Conservation (phyloP, 1,139 yeast genomes). For the Geotrichum cucujoidarum region DNA sequence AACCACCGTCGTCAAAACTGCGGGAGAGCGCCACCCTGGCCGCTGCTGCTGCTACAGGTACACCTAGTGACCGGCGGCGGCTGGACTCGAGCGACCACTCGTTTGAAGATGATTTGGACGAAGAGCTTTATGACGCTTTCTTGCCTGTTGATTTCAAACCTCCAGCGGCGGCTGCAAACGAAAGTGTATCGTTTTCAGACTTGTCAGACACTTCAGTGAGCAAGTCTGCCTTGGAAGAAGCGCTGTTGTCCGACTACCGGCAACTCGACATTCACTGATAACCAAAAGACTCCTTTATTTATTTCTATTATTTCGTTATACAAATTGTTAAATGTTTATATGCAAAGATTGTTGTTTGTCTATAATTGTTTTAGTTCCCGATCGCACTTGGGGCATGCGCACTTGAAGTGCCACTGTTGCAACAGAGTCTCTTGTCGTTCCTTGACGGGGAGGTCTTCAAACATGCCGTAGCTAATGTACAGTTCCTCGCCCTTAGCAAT, state of each 20-base stretch:
- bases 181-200: conserved; percentile 23
- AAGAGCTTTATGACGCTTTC: conserved; percentile 15
- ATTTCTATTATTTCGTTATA: background rate
- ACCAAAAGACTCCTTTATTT: background rate
- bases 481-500: conserved; percentile 48
- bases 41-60: conserved; percentile 6
- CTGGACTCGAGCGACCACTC: background rate
- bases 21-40: too few species aligned
- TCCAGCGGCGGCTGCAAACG: background rate
- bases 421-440: conserved; percentile 44
- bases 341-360: background rate
- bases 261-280: conserved; percentile 1
- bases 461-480: conserved; percentile 60
- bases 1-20: conserved; percentile 3
- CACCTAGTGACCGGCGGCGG: background rate
- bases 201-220: conserved; percentile 38
- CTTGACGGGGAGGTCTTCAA: conserved; percentile 41
- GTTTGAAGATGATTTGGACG: conserved; percentile 16
- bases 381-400: conserved; percentile 41
- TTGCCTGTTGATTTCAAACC: conserved; percentile 7
- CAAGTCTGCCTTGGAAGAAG: conserved; percentile 46
- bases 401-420: conserved; percentile 59
- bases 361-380: conserved; percentile 1
- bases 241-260: conserved; percentile 23
- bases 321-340: background rate